Evolutionary conservation across 177 flowering plant species (phyloP), one percentile per base, ranked within the genome.

Genomic region (Vitis hybrid): DNA sequence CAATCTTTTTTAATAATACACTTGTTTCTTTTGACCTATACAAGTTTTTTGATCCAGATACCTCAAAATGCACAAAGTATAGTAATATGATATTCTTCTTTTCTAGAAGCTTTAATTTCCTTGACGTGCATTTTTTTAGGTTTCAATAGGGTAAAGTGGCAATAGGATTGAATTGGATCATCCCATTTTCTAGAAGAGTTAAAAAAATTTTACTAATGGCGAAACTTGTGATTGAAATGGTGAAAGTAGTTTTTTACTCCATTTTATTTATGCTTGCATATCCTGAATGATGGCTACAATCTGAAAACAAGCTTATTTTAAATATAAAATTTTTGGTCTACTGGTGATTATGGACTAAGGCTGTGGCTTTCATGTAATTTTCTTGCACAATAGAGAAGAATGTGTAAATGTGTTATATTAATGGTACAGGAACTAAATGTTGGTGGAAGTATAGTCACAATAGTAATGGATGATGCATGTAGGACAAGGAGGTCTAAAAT

Each of bases 381-480:
- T 52, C 54, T 16, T 34, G 64, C 11, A 54, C 39, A 34, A 5
- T 3, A 34, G 3, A 34, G 0, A 34, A 5, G 39, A 34, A 34
- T 16, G 15, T 10, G 51, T 14, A 13, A 22, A 66, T 29, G 26
- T 67, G 15, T 31, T 63, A 8, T 59, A 18, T 8, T 13, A 59
- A 48, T 78, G 74, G 19, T 78, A 71, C 80, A 94, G 94, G 96
- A 94, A 74, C 79, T 94, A 61, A 92, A 92, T 70, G 87, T 92
- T 78, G 98, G 98, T 74, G 90, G 86, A 15, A 82, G 94, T 82
- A 65, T 88, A 74, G 89, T 94, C 67, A 74, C 88, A 59, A 68
- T 90, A 66, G 94, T 96, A 58, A 74, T 92, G 57, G 90, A 92
- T 83, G 97, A 94, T 72, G 92, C 92, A 68, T 92, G 97, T 79